Base-by-base conservation (phyloP, 2,329 filamentous ascomycete genomes). In the Paraconiothyrium sp. region DNA sequence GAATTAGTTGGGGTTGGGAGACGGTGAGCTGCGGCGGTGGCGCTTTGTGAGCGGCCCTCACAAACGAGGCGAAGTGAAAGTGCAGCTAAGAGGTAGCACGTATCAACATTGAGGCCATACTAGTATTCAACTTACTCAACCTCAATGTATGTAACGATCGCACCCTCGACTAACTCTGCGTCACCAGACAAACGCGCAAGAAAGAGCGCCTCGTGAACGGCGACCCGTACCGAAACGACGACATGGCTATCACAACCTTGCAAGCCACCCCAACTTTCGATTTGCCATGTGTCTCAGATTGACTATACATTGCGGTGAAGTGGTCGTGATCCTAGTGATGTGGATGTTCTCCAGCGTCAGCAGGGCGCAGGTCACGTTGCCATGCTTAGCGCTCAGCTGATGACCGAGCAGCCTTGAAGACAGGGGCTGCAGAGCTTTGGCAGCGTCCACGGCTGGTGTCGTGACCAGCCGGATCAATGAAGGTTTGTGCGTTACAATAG, bases 381-480 rank as follows among this genome's bases (percentile, higher is more conserved):
- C 37, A 32, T n/a, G 51, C 54, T 47, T 43, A 47, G 41, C 14
- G 51, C 54, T 56, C 54, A 56, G 41, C 54, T 56, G 54, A 56
- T 32, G 20, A 24, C 32, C 11, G 7, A 56, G 37, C n/a, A 24
- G 6, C 39, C 41, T 3, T 20, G 27, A 6, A 16, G 48, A 32
- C 48, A 51, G 30, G 20, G 44, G 20, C 20, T 54, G n/a, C 4
- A 32, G n/a, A 54, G 14, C 24, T 39, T 41, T 30, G 30, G 46
- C 24, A 47, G 9, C 24, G 30, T n/a, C 20, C 30, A 22, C 41
- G 43, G 24, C n/a, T 35, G 27, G 24, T 20, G 10, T 20, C 22
- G 4, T 20, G 14, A 32, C 34, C 27, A n/a, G 10, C 16, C 20
- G 5, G 3, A 8, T 11, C 22, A 10, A 24, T 20, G 14, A 13